Base-by-base conservation (phyloP, 441 rosid species). In the Pelargonium citronellum region DNA sequence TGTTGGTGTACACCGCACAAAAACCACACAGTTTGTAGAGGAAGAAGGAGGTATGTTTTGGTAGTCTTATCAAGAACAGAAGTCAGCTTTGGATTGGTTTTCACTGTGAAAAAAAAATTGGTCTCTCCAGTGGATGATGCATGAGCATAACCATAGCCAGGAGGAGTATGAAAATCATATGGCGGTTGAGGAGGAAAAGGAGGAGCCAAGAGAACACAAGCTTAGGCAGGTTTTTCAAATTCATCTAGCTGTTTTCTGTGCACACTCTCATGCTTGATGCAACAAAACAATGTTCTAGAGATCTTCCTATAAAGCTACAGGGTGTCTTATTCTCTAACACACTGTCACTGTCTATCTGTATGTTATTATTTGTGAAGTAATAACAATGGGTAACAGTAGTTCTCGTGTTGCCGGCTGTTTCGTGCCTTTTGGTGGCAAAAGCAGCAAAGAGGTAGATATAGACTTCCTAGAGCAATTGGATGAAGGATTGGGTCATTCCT, bases 341-440 rank as follows among this genome's bases (percentile, higher is more conserved):
- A 30, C 37, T 30, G 37, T 30, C 37, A 30, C 37, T 30, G 37
- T 30, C 37, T 30, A 30, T 30, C 37, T 30, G 37, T 30, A 30
- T 30, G 22, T 53, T 16, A 53, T 15, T 20, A 13, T 60, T 5
- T 57, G 30, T 60, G 24, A 9, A 60, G 30, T 22, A 67, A 39
- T 5, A 44, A 41, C 27, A 72, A 92, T 92, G 98, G 98, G 98
- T 61, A 92, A 89, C 87, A 87, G 93, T 77, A 87, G 96, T 79
- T 92, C 98, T 80, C 93, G 96, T 71, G 96, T 92, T 69, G 91
- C 89, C 68, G 98, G 98, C 51, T 92, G 98, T 79, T 91, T 92
- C 49, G 90, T 85, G 81, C 93, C 97, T 6, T 87, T 86, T 11
- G 85, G 81, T 80, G 95, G 86, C 11, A 92, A 89, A 79, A 81